Evolutionary conservation across 352 stramenopile genomes (phyloP), one percentile per base, ranked within the genome.

Genomic region (Achlya hypogyna): DNA sequence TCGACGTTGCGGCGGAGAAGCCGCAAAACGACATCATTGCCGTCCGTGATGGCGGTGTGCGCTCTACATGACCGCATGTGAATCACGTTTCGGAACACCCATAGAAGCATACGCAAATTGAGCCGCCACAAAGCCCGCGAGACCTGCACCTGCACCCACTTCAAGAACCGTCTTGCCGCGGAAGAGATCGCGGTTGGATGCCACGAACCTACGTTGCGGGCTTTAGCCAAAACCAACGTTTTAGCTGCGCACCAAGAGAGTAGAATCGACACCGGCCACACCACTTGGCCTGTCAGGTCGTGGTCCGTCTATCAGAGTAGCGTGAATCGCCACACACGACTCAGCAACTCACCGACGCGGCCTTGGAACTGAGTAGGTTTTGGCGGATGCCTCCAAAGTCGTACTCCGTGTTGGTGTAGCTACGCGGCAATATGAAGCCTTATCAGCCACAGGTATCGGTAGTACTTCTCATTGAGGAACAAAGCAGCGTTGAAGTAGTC

Each of bases 221-320:
- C 74, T 58, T 78, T 28, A 40, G 51, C 43, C 20, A 35, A 16
- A 53, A 42, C 35, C 32, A 28, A 20, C 14, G 32, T 16, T 14
- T n/a, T 34, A 18, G 28, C 5, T 49, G 20, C 60, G 10, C 40
- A 74, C 75, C 77, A 86, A n/a, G 76, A 76, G 27, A 87, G 64
- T 56, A 86, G 82, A 16, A 75, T 72, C 8, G 81, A 89, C 23
- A 89, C 81, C 12, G 79, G 82, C 82, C 80, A 91, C 51, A 91
- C 76, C 0, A 91, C 74, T 82, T 91, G 82, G 40, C 82, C 82
- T 35, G 82, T 91, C 28, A 91, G 71, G 51, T 91, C 81, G 69
- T 87, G 82, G 70, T 89, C 82, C 1, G 82, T 91, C 70, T 75
- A 69, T 16, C 43, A 54, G 25, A 5, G 23, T 43, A 70, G 43